Percentiles rank a stretch among this genome's conserved stretches.
Evolutionary conservation across 202 grass and related monocot species (phyloP).

Genomic region (Setaria viridis): DNA sequence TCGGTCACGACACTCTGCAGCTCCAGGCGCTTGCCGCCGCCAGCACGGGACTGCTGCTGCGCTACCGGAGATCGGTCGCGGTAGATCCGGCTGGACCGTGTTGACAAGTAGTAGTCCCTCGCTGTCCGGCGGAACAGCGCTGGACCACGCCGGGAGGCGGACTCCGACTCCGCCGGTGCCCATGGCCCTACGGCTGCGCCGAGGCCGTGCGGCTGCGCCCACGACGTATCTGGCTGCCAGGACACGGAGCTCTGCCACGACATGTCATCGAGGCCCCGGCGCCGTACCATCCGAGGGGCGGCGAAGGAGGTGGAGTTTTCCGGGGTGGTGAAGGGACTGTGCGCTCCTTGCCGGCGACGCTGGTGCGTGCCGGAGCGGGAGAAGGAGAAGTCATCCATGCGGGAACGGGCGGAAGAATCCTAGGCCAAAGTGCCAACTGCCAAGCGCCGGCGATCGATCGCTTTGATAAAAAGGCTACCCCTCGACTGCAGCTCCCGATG

Average conservation of each 20-base stretch:
- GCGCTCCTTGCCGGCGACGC: slow-evolving; percentile 24
- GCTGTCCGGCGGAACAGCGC: slow-evolving; percentile 62
- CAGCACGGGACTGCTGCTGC: neutral
- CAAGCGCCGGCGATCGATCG: neutral
- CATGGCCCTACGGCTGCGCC: slow-evolving; percentile 63
- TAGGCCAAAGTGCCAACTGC: neutral
- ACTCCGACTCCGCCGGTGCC: neutral
- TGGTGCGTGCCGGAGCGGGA: slow-evolving; percentile 50
- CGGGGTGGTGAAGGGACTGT: slow-evolving; percentile 21
- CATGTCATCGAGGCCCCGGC: slow-evolving; percentile 39
- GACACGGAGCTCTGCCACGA: slow-evolving; percentile 75
- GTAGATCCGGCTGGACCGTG: slow-evolving; percentile 15
- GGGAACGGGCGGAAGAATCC: neutral
- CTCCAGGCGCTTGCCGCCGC: slow-evolving; percentile 55
- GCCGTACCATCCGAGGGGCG: neutral
- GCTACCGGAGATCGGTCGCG: slow-evolving; percentile 31
- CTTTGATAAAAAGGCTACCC: neutral
- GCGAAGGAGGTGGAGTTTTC: slow-evolving; percentile 37
- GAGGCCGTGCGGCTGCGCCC: slow-evolving; percentile 63
- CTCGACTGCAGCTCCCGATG: slow-evolving; percentile 43
- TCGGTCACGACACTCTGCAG: slow-evolving; percentile 61
- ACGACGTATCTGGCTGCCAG: slow-evolving; percentile 62
- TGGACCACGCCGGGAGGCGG: slow-evolving; percentile 39
- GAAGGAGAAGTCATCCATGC: slow-evolving; percentile 71
- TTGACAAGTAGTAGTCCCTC: slow-evolving; percentile 61